Base-by-base conservation (phyloP, 2,329 filamentous ascomycete species). In the Cladosporium sp. region DNA sequence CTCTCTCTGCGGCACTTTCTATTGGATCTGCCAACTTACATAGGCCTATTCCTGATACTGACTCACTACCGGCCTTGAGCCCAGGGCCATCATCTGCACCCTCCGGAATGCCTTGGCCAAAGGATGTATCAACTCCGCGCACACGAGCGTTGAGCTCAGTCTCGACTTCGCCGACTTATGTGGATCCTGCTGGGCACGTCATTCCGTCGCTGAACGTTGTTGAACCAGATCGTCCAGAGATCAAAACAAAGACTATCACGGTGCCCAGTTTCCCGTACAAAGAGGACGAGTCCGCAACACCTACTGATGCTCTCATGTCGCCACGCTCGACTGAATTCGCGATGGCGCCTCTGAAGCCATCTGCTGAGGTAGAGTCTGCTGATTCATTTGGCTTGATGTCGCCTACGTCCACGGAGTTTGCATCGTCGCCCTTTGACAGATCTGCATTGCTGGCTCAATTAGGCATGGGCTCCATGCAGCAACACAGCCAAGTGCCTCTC, bases 81-180 rank as follows among this genome's bases (percentile, higher is more conserved):
- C 81, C 84, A 0, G 85, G 85, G 0, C 85, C 86, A 10, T 86
- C 85, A 0, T 88, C 86, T 1, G 86, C 86, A 2, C 86, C 86
- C 0, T 83, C 84, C 8, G 84, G 76, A 53, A 82, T 84, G 56
- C 80, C 81, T 1, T 88, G 84, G 83, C 75, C 77, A 8, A 77
- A 76, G 50, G 78, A 80, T 50, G 76, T 78, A 45, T 73, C 75
- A 32, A 32, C 34, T 36, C 28, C 44, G 47, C 28, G 61, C 15
- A 39, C 56, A 24, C 54, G 63, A 42, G 57, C 64, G 3, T 54
- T 64, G 48, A 65, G 61, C 40, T 60, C 66, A 4, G 59, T 61
- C 78, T 45, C 83, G 73, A 63, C 83, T 79, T 61, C 81, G 77
- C 15, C 86, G 78, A 82, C 75, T 72, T 71, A 68, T 52, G 68